These are phyloP conservation scores for Solanum aculeatissimum DNA, from an alignment of 305 asterid genomes.

Conservation along the genomic window DNA sequence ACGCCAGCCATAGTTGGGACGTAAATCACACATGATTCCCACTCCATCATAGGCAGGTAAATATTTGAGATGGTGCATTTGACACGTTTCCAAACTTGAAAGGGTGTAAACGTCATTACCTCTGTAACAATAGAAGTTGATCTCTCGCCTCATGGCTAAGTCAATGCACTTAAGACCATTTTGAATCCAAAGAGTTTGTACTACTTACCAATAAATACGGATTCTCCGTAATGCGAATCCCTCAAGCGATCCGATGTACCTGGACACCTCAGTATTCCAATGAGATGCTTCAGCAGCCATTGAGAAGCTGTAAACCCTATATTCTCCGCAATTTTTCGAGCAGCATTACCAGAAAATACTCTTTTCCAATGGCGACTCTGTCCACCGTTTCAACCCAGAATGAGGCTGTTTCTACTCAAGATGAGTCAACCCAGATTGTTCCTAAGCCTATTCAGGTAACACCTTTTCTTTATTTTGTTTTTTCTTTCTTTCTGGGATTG, in stretches of 20 bases:
- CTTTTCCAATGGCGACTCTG: slow-evolving; percentile 32
- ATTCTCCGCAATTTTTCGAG: background rate
- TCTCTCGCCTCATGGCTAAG: background rate
- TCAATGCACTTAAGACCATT: background rate
- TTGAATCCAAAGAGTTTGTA: background rate
- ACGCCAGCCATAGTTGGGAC: too few species aligned
- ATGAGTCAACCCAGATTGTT: slow-evolving; percentile 22
- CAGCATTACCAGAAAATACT: background rate
- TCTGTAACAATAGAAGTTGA: background rate
- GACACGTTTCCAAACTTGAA: background rate
- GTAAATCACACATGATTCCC: background rate
- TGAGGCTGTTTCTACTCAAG: slow-evolving; percentile 10
- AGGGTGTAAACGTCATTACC: background rate
- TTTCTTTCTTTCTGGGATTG: background rate
- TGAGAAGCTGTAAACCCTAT: slow-evolving; percentile 2
- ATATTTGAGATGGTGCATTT: background rate
- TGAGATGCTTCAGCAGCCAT: slow-evolving; percentile 16
- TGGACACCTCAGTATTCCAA: slow-evolving; percentile 16
- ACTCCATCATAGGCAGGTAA: background rate
- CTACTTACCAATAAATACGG: background rate
- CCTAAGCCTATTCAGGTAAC: slow-evolving; percentile 55
- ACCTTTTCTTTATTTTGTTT: background rate
- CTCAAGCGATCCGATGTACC: slow-evolving; percentile 23
- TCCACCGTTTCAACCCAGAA: slow-evolving; percentile 32
- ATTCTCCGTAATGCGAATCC: background rate